Percentiles rank a stretch among this genome's conserved stretches.
Evolutionary conservation across 2,329 filamentous ascomycete genomes (phyloP).

Genomic region (Dactylellina leptospora): DNA sequence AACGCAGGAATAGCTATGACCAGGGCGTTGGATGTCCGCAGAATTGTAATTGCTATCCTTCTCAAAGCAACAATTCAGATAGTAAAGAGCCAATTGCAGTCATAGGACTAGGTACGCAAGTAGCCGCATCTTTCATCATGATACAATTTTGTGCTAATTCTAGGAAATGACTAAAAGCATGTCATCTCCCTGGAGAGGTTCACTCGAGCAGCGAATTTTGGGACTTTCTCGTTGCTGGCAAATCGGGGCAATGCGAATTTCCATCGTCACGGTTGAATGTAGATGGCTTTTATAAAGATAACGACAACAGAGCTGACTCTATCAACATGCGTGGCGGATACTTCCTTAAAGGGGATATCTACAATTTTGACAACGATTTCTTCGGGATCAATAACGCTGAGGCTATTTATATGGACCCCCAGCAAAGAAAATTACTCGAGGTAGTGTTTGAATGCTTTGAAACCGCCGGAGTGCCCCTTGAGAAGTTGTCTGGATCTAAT

Average conservation of each 20-base stretch:
- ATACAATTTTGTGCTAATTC: neutral
- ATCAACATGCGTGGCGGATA: slow-evolving; percentile 25
- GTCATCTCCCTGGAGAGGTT: slow-evolving; percentile 19
- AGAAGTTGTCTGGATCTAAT: slow-evolving; percentile 54
- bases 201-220: slow-evolving; percentile 12
- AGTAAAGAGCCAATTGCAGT: slow-evolving; percentile 10
- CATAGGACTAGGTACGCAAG: slow-evolving; percentile 12
- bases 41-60: too few relatives aligned
- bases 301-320: neutral
- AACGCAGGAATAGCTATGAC: too few relatives aligned
- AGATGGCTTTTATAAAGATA: slow-evolving; percentile 21
- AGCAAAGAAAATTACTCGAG: slow-evolving; percentile 78
- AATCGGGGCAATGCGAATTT: slow-evolving; percentile 13
- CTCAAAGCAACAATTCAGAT: too few relatives aligned
- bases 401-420: slow-evolving; percentile 78
- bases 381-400: slow-evolving; percentile 89
- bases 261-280: slow-evolving; percentile 22
- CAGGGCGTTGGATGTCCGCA: too few relatives aligned
- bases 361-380: slow-evolving; percentile 80
- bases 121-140: neutral
- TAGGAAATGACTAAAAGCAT: neutral
- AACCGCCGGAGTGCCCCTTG: slow-evolving; percentile 72
- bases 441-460: slow-evolving; percentile 85
- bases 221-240: slow-evolving; percentile 16
- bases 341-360: slow-evolving; percentile 73